Evolutionary conservation across 2,329 filamentous ascomycete species (phyloP), one percentile per base, ranked within the genome.

Genomic region (Pyrenophora graminea): DNA sequence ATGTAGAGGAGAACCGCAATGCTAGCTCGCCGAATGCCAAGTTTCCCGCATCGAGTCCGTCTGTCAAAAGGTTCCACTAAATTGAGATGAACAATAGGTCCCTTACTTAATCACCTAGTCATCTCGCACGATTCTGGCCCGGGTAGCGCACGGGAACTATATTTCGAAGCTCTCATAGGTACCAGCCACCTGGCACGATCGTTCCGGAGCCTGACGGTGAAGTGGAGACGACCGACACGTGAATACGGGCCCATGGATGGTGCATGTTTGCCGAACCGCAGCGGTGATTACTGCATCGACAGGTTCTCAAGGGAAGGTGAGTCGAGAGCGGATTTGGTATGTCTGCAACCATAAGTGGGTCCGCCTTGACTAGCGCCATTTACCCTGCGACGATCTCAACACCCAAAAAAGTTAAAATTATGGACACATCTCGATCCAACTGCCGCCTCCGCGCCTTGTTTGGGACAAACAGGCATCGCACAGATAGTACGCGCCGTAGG

Each of bases 81-180:
- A 9, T 9, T 12, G 27, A 30, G 2, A 30, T 30, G 9, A 10
- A 43, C 17, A 15, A 30, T 30, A 21, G n/a, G n/a, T 39, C 15
- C 30, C 17, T 49, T 41, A 30, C n/a, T 17, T 25, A 15, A 36
- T 19, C n/a, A 18, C 18, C 17, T 32, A 15, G 23, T 8, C 13
- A 18, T 17, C n/a, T n/a, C 36, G 18, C 37, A 32, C 15, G 4
- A 30, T 23, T 37, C 15, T 40, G 15, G 31, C 34, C 27, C 9
- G 27, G 33, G 49, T 49, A 41, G 37, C 48, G 39, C 45, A 48
- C 32, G 32, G 43, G 19, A 38, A 25, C 38, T 48, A 38, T 6
- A 17, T 23, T 27, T 45, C 21, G 43, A n/a, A 23, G 2, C 43
- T 17, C 23, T 17, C 9, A 25, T 13, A 23, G 18, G 13, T 34